Conservation (phyloP, 371 early-diverging fungal species). For the Rhizopus delemar region DNA sequence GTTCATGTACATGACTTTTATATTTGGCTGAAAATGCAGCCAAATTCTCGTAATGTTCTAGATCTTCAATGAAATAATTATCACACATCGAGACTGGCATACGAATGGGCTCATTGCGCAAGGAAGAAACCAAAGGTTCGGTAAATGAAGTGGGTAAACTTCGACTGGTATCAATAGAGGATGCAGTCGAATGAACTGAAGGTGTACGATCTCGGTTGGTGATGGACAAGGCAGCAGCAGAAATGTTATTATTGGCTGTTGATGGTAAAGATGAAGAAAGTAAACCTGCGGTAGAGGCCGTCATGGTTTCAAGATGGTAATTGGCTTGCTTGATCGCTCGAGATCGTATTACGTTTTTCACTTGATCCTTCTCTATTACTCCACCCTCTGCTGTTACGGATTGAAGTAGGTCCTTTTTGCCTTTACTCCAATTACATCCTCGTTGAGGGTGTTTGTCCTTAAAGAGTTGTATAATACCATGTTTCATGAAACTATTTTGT, state of each 20-base stretch:
- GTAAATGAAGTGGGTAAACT: constrained; percentile 24
- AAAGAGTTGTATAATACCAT: constrained; percentile 76
- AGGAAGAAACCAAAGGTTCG: constrained; percentile 29
- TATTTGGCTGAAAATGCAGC: constrained; percentile 58
- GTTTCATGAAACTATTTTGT: constrained; percentile 71
- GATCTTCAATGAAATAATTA: constrained; percentile 54
- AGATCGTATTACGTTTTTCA: background rate
- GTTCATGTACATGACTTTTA: constrained; percentile 32
- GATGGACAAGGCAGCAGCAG: background rate
- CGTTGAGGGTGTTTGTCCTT: constrained; percentile 71
- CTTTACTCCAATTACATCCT: constrained; percentile 52
- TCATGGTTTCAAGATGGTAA: background rate
- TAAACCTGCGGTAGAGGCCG: background rate
- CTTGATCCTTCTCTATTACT: background rate
- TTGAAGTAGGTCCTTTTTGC: constrained; percentile 8
- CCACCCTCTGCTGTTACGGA: background rate
- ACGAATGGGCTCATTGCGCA: constrained; percentile 60
- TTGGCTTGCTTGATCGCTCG: background rate
- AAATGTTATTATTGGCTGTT: background rate
- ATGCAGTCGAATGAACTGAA: constrained; percentile 48
- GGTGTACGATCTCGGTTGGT: constrained; percentile 38
- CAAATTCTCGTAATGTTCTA: constrained; percentile 60
- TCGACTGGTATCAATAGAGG: constrained; percentile 45
- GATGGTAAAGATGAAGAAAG: background rate
- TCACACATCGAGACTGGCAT: constrained; percentile 46